Evolutionary conservation across 345 rosid species (phyloP).

Genomic region (Cardamine occulta): DNA sequence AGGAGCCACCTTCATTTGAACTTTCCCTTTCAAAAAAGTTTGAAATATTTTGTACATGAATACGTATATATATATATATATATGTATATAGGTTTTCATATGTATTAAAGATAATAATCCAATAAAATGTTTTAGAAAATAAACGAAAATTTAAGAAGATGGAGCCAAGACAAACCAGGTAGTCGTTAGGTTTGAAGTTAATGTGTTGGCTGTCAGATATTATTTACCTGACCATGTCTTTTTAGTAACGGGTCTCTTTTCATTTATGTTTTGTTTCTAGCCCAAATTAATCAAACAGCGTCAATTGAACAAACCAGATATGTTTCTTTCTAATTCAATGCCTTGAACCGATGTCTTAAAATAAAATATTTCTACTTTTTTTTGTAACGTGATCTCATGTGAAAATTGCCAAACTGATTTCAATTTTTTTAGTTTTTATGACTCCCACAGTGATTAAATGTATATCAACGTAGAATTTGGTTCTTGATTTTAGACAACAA

Average conservation of each 20-base stretch:
- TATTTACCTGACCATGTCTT: conserved; percentile 47
- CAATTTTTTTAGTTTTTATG: background rate
- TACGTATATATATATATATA: background rate
- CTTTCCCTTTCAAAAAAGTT: conserved; percentile 37
- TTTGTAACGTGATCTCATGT: background rate
- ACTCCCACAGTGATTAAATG: background rate
- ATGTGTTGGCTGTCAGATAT: conserved; percentile 45
- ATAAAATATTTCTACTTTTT: background rate
- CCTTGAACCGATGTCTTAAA: background rate
- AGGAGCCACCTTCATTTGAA: conserved; percentile 39
- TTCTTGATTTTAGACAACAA: background rate
- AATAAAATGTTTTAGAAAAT: conserved; percentile 21
- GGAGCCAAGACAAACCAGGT: conserved; percentile 44
- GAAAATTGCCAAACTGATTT: background rate
- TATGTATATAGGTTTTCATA: background rate
- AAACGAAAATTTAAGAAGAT: conserved; percentile 38
- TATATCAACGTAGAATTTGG: background rate
- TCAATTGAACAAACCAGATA: conserved; percentile 3
- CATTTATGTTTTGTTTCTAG: conserved; percentile 35
- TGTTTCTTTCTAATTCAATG: background rate
- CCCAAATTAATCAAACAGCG: conserved; percentile 20
- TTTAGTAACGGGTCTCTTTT: conserved; percentile 36
- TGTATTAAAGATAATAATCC: conserved; percentile 9
- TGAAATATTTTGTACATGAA: conserved; percentile 10
- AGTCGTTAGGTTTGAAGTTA: conserved; percentile 49